Conservation (phyloP, 164 flowering plant genomes). For the Tinospora cordifolia region DNA sequence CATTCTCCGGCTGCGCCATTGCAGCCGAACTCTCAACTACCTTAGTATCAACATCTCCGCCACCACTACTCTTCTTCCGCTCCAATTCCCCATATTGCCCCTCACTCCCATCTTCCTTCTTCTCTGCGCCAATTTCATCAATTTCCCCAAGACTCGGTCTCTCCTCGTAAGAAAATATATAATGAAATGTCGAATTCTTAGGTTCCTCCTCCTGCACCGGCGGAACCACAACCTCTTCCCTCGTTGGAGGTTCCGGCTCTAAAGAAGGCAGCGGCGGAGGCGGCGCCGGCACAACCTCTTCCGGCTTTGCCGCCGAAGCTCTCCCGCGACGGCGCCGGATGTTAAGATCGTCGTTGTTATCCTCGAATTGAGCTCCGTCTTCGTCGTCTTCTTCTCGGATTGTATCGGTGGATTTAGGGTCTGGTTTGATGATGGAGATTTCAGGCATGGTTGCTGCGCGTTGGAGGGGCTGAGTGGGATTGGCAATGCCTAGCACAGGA, state of each 20-base stretch:
- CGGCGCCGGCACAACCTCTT: conserved; percentile 13
- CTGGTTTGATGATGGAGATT: conserved; percentile 28
- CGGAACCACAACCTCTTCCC: not conserved
- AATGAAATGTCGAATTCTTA: conserved; percentile 26
- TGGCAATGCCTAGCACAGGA: not conserved
- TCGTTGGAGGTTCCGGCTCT: not conserved
- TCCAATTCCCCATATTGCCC: conserved; percentile 12
- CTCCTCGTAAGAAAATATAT: conserved; percentile 25
- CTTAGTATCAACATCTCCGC: conserved; percentile 6
- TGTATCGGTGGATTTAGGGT: conserved; percentile 22
- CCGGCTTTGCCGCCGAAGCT: conserved; percentile 12
- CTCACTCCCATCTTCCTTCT: conserved; percentile 8
- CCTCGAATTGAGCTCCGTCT: conserved; percentile 16
- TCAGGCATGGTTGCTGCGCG: conserved; percentile 63
- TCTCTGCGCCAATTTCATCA: conserved; percentile 21
- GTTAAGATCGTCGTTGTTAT: not conserved
- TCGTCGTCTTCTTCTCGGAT: conserved; percentile 46
- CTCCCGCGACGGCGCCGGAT: conserved; percentile 6
- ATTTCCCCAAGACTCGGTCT: conserved; percentile 35
- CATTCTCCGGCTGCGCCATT: conserved; percentile 20
- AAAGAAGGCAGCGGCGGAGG: conserved; percentile 26
- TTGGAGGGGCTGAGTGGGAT: conserved; percentile 25
- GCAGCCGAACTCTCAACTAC: not conserved
- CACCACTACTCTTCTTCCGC: conserved; percentile 2
- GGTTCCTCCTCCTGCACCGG: not conserved